A percentile compares a stretch with the other conserved stretches of the same genome.
Conservation (phyloP, 257 asterid species). For the Capsicum baccatum region DNA sequence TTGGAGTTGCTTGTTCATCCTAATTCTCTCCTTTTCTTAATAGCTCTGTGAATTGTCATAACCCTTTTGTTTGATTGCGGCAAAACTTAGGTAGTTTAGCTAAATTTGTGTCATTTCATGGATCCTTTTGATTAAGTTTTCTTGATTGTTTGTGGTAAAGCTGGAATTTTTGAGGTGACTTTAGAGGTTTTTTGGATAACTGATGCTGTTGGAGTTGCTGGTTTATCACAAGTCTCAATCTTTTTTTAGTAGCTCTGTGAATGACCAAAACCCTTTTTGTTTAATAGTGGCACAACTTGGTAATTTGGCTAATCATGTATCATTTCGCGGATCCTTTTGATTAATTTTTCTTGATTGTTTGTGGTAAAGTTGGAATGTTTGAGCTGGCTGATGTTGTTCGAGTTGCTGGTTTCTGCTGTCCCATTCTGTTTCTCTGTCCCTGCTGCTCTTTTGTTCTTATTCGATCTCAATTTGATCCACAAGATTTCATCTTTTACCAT, state of each 20-base stretch:
- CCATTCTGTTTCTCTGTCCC: neutral
- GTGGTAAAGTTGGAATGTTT: conserved; percentile 12
- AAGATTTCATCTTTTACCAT: neutral
- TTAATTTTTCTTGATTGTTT: conserved; percentile 20
- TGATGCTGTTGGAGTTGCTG: too few species aligned
- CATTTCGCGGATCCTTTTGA: neutral
- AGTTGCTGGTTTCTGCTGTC: neutral
- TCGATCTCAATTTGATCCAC: neutral
- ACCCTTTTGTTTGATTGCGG: neutral
- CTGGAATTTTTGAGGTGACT: too few species aligned
- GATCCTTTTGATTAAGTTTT: neutral
- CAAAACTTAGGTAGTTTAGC: neutral
- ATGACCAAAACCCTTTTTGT: neutral
- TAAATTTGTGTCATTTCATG: neutral
- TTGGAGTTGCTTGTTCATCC: neutral
- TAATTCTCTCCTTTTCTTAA: neutral
- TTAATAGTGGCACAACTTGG: conserved; percentile 7
- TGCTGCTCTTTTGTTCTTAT: neutral
- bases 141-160: too few species aligned
- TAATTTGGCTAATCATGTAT: neutral
- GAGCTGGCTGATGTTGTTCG: neutral
- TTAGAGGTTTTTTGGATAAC: too few species aligned
- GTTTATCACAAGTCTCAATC: too few species aligned
- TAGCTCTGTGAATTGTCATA: neutral
- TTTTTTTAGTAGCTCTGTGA: neutral